Evolutionary conservation across 2,329 filamentous ascomycete genomes (phyloP).

Genomic region (Arthrobotrys pseudoclavata): DNA sequence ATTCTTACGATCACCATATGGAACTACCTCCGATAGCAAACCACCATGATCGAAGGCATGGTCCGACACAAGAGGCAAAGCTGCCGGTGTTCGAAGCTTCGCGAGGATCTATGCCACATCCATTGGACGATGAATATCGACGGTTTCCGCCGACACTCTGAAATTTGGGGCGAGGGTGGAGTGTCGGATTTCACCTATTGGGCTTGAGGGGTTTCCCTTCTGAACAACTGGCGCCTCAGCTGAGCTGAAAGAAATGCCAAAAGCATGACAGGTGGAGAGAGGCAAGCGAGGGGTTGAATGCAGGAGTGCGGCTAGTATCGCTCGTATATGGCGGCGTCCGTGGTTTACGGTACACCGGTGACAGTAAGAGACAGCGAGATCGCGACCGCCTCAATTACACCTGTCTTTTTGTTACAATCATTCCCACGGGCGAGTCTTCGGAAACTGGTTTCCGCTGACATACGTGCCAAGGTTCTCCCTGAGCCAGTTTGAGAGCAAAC

Average conservation of each 20-base stretch:
- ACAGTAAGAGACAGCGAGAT: not conserved
- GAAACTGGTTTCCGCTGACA: conserved; percentile 2
- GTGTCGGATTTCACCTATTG: conserved; percentile 3
- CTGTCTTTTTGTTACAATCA: not conserved
- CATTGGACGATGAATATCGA: conserved; percentile 44
- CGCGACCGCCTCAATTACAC: not conserved
- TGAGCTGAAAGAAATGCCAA: not conserved
- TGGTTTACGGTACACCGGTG: not conserved
- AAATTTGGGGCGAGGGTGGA: conserved; percentile 8
- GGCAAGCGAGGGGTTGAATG: conserved; percentile 10
- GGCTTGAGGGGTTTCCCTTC: conserved; percentile 17
- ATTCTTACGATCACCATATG: conserved; percentile 31
- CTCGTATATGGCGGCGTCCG: not conserved
- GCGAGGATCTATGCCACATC: conserved; percentile 8
- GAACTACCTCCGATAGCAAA: conserved; percentile 53
- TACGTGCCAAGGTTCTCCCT: conserved; percentile 17
- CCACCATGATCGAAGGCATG: conserved; percentile 48
- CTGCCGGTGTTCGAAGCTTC: conserved; percentile 53
- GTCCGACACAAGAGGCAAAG: conserved; percentile 27
- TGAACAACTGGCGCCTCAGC: conserved; percentile 13
- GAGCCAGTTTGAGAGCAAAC: conserved; percentile 27
- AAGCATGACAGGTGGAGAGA: conserved; percentile 16
- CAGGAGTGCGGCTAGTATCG: conserved; percentile 20
- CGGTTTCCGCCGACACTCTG: conserved; percentile 54
- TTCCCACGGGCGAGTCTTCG: not conserved